Evolutionary conservation across 2,329 filamentous ascomycete genomes (phyloP).

Genomic region (Ceratocystis alfenasii): DNA sequence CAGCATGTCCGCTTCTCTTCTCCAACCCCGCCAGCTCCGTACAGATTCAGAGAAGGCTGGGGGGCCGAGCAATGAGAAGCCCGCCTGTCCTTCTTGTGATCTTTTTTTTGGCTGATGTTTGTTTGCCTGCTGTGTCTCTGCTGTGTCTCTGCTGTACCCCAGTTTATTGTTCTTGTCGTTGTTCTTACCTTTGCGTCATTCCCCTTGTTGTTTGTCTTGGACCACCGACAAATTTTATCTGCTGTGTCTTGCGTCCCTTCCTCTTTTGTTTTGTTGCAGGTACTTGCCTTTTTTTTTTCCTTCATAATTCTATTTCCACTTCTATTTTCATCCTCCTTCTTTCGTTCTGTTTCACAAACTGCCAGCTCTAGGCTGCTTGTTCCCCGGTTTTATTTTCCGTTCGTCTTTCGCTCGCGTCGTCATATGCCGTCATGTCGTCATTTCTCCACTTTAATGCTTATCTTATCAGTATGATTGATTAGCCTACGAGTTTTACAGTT

Average conservation of each 20-base stretch:
- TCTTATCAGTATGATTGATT: background rate
- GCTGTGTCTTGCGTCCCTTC: slow-evolving; percentile 1
- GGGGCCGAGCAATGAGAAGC: background rate
- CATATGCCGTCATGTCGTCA: background rate
- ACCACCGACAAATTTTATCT: background rate
- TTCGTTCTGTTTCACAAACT: slow-evolving; percentile 7
- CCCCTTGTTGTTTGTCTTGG: background rate
- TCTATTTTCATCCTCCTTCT: slow-evolving; percentile 1
- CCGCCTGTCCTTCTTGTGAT: background rate
- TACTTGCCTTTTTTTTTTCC: background rate
- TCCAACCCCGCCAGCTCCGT: too few relatives aligned
- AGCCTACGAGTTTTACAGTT: background rate
- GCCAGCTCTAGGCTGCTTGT: background rate
- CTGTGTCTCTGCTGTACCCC: background rate
- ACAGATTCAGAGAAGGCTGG: background rate
- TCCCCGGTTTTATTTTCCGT: background rate
- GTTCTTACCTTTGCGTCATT: slow-evolving; percentile 4
- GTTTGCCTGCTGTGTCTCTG: slow-evolving; percentile 7
- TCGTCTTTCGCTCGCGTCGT: background rate
- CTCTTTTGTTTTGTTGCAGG: too few relatives aligned
- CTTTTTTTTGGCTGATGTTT: slow-evolving; percentile 3
- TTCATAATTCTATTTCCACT: background rate
- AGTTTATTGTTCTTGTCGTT: background rate
- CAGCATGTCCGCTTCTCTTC: too few relatives aligned
- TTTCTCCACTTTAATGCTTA: background rate